phyloP scores from a whole-genome alignment of 345 rosid species.

The Nephelium lappaceum region DNA sequence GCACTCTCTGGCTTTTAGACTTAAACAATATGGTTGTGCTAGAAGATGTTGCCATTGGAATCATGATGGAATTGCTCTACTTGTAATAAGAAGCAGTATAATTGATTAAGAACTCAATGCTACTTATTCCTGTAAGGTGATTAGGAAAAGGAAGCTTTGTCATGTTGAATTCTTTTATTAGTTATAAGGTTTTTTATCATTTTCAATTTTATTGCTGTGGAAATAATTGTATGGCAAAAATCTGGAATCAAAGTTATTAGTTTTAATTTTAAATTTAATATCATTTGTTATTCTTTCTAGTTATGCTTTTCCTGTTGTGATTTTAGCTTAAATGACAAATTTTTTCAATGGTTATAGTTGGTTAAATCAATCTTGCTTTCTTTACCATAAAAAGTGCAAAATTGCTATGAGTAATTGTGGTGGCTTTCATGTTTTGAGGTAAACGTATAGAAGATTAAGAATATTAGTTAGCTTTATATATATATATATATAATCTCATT shows the following conservation, averaged over 20 bases:
- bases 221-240: not conserved
- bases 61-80: not conserved
- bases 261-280: not conserved
- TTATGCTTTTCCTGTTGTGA: not conserved
- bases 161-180: not conserved
- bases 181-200: not conserved
- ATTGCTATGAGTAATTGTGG: not conserved
- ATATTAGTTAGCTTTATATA: not conserved
- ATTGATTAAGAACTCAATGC: not conserved
- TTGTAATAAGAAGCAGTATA: not conserved
- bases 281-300: not conserved
- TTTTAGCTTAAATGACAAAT: not conserved
- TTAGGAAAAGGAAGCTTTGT: not conserved
- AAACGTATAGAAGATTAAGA: not conserved
- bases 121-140: constrained; percentile 5
- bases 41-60: constrained; percentile 2
- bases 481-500: not conserved
- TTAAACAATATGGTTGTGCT: not conserved
- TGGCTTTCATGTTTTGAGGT: constrained; percentile 2
- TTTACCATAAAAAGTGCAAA: not conserved
- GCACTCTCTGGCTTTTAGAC: not conserved
- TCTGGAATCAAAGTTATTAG: not conserved
- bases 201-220: not conserved
- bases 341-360: constrained; percentile 5
- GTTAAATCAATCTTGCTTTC: not conserved